Evolutionary conservation across 139 green algal species (phyloP), one percentile per base, ranked within the genome.

Genomic region (Eudorina sp.): DNA sequence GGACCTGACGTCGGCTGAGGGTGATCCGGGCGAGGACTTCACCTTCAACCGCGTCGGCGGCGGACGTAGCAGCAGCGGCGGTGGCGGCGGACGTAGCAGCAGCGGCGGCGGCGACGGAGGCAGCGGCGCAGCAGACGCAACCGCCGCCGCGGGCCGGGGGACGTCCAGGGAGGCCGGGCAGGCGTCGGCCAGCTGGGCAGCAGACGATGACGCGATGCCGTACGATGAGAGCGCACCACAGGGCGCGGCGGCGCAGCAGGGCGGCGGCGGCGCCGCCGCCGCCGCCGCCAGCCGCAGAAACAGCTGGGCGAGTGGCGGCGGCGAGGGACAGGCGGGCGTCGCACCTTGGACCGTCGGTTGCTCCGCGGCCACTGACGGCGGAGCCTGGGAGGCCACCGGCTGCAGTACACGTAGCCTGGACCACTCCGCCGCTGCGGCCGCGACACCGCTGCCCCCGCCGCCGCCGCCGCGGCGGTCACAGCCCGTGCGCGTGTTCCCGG

Each of bases 231-330:
- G n/a, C n/a, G n/a, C n/a, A n/a, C n/a, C n/a, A n/a, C n/a, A n/a
- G n/a, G n/a, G n/a, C n/a, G n/a, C n/a, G n/a, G n/a, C n/a, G n/a
- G n/a, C n/a, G n/a, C n/a, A n/a, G n/a, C n/a, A n/a, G n/a, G n/a
- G n/a, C n/a, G n/a, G n/a, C n/a, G 29, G 14, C 0, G 18, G 19
- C 2, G n/a, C 74, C 27, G 31, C 51, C 48, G n/a, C 43, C 73
- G 43, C 73, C 73, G 73, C 60, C 41, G 0, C 62, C 0, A 62
- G 80, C 41, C 45, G 80, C 4, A n/a, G 40, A 3, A n/a, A 62
- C n/a, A 86, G 58, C 43, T 86, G 80, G 80, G 60, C 80, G 18
- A 78, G 81, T 64, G 31, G 14, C n/a, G 31, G 43, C 46, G 81
- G 45, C 62, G 81, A 72, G 36, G 36, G 0, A 40, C 53, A 2